Base-by-base conservation (phyloP, 208 protist genomes). In the Crithidia brevicula region DNA sequence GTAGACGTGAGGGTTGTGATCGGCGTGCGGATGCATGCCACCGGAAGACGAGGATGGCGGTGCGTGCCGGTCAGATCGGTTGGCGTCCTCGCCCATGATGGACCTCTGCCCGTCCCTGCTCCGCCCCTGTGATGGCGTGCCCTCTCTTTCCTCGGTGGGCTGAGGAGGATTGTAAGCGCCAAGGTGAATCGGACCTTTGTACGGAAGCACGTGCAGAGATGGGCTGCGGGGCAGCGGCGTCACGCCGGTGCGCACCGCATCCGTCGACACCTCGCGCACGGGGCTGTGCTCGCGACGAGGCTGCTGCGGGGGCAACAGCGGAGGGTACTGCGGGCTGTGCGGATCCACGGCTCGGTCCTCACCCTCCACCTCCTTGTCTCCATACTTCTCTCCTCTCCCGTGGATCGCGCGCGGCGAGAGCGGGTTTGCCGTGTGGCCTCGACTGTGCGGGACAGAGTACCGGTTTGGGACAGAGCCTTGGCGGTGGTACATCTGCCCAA, bases 91-190 rank as follows among this genome's bases (percentile, higher is more conserved):
- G n/a, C n/a, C n/a, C n/a, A n/a, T n/a, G n/a, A n/a, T n/a, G 13
- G 23, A 38, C 23, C 11, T 30, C 36, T 30, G n/a, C 38, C n/a
- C 1, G 2, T n/a, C 22, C 25, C 40, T 62, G 53, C 20, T 28
- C 15, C 53, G n/a, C n/a, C n/a, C n/a, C n/a, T n/a, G n/a, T n/a
- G n/a, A n/a, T n/a, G n/a, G n/a, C n/a, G n/a, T n/a, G n/a, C n/a
- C 1, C 13, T 36, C 28, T 33, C 4, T 43, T n/a, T 23, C n/a
- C 31, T 0, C 2, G 8, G 31, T 18, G 40, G 22, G 6, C 25
- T n/a, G 40, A 18, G 43, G 58, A 42, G 58, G 58, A 30, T 52
- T 63, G 58, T 52, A 67, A 8, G 57, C 49, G 28, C 58, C 63
- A 5, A 67, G 49, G 51, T 52, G 71, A 20, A 77, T 71, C 2